Conservation (phyloP, 2,329 filamentous ascomycete genomes). For the Ceratocystis diversiconidia region DNA sequence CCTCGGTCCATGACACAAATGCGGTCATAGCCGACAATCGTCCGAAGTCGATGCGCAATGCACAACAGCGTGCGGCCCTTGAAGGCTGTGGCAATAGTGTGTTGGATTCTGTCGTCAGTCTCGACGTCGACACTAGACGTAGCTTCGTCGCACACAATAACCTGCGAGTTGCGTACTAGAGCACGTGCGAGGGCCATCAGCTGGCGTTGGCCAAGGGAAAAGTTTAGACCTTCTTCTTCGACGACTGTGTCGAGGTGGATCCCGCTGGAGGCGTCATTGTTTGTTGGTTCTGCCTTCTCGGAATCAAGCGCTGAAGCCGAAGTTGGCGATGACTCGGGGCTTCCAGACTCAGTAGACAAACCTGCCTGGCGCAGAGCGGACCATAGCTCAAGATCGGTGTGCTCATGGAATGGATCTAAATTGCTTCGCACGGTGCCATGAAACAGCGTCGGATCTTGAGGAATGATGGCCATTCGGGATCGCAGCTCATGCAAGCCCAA, state of each 20-base stretch:
- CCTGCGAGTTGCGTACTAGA: slow-evolving; percentile 71
- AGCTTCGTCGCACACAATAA: slow-evolving; percentile 95
- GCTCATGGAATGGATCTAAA: slow-evolving; percentile 66
- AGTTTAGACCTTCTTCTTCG: slow-evolving; percentile 91
- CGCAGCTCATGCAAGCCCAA: slow-evolving; percentile 63
- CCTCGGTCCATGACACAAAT: slow-evolving; percentile 96
- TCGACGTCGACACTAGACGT: slow-evolving; percentile 91
- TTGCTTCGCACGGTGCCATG: slow-evolving; percentile 66
- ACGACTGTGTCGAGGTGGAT: slow-evolving; percentile 75
- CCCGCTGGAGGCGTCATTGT: slow-evolving; percentile 18
- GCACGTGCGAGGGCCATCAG: slow-evolving; percentile 89
- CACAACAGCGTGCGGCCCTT: slow-evolving; percentile 75
- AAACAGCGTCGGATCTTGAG: slow-evolving; percentile 74
- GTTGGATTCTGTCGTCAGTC: slow-evolving; percentile 89
- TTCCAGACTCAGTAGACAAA: slow-evolving; percentile 35
- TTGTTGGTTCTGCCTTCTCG: slow-evolving; percentile 16
- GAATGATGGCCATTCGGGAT: slow-evolving; percentile 66
- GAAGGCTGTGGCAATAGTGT: slow-evolving; percentile 74
- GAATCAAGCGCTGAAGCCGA: slow-evolving; percentile 24
- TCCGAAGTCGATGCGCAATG: slow-evolving; percentile 83
- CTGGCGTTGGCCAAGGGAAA: slow-evolving; percentile 87
- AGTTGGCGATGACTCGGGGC: slow-evolving; percentile 23
- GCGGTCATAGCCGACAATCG: slow-evolving; percentile 85
- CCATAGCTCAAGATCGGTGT: slow-evolving; percentile 66
- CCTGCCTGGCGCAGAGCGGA: slow-evolving; percentile 63